These are phyloP conservation scores for Elymus sibiricus DNA, from an alignment of 176 grass and related monocot genomes.

Conservation along the genomic window DNA sequence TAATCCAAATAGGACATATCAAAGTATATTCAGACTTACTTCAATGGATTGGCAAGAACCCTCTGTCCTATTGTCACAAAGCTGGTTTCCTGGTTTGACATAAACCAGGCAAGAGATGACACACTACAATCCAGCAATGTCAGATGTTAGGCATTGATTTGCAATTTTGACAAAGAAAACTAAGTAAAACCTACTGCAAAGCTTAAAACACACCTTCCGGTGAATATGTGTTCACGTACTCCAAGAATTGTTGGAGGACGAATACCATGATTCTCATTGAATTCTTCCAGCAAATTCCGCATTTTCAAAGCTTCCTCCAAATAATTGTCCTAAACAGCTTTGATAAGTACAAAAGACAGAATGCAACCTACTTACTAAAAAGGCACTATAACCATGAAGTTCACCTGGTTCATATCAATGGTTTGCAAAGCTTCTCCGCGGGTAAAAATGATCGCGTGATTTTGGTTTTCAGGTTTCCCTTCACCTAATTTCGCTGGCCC, in stretches of 20 bases:
- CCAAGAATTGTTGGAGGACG: constrained; percentile 90
- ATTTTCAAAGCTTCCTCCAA: constrained; percentile 98
- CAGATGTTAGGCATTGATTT: constrained; percentile 34
- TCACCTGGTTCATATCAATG: constrained; percentile 99
- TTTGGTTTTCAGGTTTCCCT: constrained; percentile 98
- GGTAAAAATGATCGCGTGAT: constrained; percentile 98
- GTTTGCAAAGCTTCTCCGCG: constrained; percentile 91
- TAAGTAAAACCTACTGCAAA: constrained; percentile 20
- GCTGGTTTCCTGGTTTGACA: constrained; percentile 94
- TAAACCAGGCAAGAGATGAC: constrained; percentile 96
- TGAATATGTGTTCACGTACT: constrained; percentile 97
- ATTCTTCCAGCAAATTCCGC: constrained; percentile 93
- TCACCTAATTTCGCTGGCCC: constrained; percentile 87
- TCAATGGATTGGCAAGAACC: constrained; percentile 85
- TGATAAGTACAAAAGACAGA: constrained; percentile 22
- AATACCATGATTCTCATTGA: constrained; percentile 89
- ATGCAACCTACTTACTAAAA: constrained; percentile 20
- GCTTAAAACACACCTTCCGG: constrained; percentile 66
- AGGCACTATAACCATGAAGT: constrained; percentile 13
- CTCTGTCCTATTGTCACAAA: constrained; percentile 97
- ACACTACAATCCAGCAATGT: constrained; percentile 62
- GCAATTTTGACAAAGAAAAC: constrained; percentile 8
- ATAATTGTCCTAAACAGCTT: constrained; percentile 80
- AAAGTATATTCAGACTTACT: constrained; percentile 59
- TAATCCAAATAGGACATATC: constrained; percentile 9